Conservation (phyloP, 441 rosid genomes). For the Eruca vesicaria region DNA sequence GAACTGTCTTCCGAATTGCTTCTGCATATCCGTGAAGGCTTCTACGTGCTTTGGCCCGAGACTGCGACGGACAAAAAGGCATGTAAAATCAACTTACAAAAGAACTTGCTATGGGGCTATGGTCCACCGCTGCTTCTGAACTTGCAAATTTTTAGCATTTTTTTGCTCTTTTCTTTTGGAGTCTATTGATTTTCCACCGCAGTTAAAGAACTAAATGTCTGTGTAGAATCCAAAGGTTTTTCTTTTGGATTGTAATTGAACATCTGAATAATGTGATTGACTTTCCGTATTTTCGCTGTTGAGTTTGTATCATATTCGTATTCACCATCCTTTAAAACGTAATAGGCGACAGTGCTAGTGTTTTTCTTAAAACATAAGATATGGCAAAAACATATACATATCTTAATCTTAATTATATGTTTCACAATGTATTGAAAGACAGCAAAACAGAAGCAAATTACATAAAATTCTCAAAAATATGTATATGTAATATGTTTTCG, state of each 20-base stretch:
- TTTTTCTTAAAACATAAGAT: too few species aligned
- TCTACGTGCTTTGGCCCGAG: slow-evolving; percentile 35
- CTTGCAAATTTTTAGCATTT: neutral
- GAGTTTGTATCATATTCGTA: neutral
- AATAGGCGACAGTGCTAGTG: neutral
- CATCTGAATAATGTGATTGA: slow-evolving; percentile 13
- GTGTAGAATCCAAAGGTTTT: slow-evolving; percentile 5
- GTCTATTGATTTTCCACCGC: neutral
- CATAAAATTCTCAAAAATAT: too few species aligned
- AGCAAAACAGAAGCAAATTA: too few species aligned
- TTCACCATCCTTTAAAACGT: neutral
- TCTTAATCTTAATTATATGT: too few species aligned
- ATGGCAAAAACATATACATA: too few species aligned
- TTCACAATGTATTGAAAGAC: too few species aligned
- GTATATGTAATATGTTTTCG: neutral
- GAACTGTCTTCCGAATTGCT: slow-evolving; percentile 56
- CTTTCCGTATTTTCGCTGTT: neutral
- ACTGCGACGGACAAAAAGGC: slow-evolving; percentile 68
- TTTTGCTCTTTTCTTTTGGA: neutral
- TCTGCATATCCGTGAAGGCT: slow-evolving; percentile 2
- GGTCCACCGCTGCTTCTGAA: neutral
- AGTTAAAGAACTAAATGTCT: neutral
- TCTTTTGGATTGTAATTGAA: slow-evolving; percentile 28
- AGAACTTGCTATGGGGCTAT: neutral
- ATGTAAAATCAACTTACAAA: slow-evolving; percentile 58